These are phyloP conservation scores for Aspergillus hiratsukae DNA, from an alignment of 2,329 filamentous ascomycete species.

Conservation along the genomic window DNA sequence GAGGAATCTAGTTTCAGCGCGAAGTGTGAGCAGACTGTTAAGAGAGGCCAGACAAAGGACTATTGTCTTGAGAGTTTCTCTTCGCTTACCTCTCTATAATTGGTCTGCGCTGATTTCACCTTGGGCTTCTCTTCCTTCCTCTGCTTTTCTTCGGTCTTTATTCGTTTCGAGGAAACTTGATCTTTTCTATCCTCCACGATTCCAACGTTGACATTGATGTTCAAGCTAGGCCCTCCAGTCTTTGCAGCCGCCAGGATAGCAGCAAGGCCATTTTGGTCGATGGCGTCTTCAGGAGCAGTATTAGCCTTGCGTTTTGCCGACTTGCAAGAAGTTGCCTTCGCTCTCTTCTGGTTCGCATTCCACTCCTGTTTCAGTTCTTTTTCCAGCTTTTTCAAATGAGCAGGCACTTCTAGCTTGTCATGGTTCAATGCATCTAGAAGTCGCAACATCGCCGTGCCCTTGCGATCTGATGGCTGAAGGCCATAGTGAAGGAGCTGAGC, in stretches of 20 bases:
- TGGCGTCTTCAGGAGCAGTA: background rate
- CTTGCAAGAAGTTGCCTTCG: background rate
- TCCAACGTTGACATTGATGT: background rate
- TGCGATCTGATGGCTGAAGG: slow-evolving; percentile 52
- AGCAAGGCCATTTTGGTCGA: background rate
- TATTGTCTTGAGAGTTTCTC: background rate
- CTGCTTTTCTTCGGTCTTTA: background rate
- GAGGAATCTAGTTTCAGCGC: background rate
- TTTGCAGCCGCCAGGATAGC: background rate
- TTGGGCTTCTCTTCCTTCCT: background rate
- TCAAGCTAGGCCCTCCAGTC: background rate
- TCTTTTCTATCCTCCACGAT: background rate
- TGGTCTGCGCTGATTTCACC: no score
- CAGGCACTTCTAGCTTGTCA: slow-evolving; percentile 48
- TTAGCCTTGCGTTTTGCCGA: background rate
- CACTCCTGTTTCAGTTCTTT: slow-evolving; percentile 55
- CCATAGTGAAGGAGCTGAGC: slow-evolving; percentile 62
- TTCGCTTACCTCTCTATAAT: no score
- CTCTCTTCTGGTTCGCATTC: slow-evolving; percentile 42
- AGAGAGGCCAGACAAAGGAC: background rate
- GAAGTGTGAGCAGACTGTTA: background rate
- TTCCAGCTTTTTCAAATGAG: slow-evolving; percentile 48
- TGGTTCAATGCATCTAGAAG: slow-evolving; percentile 54
- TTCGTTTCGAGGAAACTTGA: background rate
- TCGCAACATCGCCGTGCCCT: slow-evolving; percentile 56